phyloP scores from a whole-genome alignment of 2,329 filamentous ascomycete species.

The Diaporthe nobilis region DNA sequence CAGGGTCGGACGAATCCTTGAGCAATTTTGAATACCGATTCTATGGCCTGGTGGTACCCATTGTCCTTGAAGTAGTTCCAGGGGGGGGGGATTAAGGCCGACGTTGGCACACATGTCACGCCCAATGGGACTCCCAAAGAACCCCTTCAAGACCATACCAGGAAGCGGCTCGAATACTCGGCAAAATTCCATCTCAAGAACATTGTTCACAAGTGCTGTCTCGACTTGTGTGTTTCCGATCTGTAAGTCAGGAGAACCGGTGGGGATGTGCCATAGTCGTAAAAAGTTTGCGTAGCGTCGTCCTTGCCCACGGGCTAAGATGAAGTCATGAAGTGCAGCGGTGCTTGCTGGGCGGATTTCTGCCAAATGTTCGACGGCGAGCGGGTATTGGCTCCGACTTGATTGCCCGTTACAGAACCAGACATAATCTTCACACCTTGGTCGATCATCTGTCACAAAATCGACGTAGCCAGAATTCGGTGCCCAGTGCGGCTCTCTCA shows the following conservation, averaged over 20 bases:
- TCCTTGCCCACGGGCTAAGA: not conserved
- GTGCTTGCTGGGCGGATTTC: not conserved
- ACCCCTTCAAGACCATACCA: not conserved
- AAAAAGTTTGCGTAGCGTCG: not conserved
- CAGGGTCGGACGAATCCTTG: not conserved
- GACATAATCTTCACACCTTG: not conserved
- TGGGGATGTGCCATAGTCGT: not conserved
- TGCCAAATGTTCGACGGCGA: not conserved
- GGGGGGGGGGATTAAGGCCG: not conserved
- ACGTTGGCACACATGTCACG: not conserved
- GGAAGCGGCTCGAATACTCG: not conserved
- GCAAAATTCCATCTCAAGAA: not conserved
- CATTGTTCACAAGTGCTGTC: not conserved
- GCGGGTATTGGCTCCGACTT: not conserved
- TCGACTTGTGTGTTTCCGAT: not conserved
- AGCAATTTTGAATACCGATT: not conserved
- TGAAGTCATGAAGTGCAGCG: not conserved
- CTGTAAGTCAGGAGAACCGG: not conserved
- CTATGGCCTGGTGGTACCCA: not conserved
- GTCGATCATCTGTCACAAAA: not conserved
- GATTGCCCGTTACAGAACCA: not conserved
- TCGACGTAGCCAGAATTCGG: not conserved
- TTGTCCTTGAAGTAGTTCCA: not conserved
- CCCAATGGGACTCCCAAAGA: not conserved
- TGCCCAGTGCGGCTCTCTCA: not conserved